Percentiles rank a stretch among this genome's conserved stretches.
phyloP scores from a whole-genome alignment of 352 stramenopile genomes.

The Phytophthora nicotianae region DNA sequence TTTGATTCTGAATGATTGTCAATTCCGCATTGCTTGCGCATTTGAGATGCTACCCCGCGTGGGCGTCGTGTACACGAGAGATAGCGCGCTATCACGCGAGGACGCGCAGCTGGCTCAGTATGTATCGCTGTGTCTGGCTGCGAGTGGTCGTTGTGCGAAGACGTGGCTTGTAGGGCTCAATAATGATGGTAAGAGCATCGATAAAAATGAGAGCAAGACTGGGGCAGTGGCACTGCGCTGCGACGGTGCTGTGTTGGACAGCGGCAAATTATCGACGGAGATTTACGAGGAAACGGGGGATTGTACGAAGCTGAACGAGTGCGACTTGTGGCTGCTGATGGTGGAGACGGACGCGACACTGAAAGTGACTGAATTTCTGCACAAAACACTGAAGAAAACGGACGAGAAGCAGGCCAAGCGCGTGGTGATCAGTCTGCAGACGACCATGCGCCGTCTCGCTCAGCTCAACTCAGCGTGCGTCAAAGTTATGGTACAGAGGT shows the following conservation, averaged over 20 bases:
- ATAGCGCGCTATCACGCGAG: slow-evolving; percentile 55
- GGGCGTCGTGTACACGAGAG: slow-evolving; percentile 61
- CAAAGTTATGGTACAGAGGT: not conserved
- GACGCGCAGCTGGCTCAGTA: slow-evolving; percentile 67
- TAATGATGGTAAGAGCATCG: not conserved
- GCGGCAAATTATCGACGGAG: slow-evolving; percentile 18
- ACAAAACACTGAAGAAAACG: slow-evolving; percentile 47
- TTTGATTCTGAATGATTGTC: slow-evolving; percentile 10
- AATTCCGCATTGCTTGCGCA: slow-evolving; percentile 8
- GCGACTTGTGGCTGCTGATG: slow-evolving; percentile 67
- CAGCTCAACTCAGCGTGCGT: slow-evolving; percentile 64
- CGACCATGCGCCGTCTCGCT: slow-evolving; percentile 55
- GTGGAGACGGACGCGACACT: slow-evolving; percentile 54
- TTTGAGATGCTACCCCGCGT: slow-evolving; percentile 40
- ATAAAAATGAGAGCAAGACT: slow-evolving; percentile 5
- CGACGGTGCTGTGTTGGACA: slow-evolving; percentile 53
- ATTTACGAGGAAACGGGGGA: slow-evolving; percentile 53
- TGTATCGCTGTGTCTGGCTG: slow-evolving; percentile 57
- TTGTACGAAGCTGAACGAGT: slow-evolving; percentile 46
- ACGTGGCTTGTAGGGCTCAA: slow-evolving; percentile 50
- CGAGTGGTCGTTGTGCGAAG: slow-evolving; percentile 53
- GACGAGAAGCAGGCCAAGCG: slow-evolving; percentile 44
- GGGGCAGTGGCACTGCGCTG: slow-evolving; percentile 39
- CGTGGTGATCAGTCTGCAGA: slow-evolving; percentile 70
- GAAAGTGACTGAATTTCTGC: slow-evolving; percentile 44